Conservation (phyloP, 2,329 filamentous ascomycete species). For the Remersonia thermophila region DNA sequence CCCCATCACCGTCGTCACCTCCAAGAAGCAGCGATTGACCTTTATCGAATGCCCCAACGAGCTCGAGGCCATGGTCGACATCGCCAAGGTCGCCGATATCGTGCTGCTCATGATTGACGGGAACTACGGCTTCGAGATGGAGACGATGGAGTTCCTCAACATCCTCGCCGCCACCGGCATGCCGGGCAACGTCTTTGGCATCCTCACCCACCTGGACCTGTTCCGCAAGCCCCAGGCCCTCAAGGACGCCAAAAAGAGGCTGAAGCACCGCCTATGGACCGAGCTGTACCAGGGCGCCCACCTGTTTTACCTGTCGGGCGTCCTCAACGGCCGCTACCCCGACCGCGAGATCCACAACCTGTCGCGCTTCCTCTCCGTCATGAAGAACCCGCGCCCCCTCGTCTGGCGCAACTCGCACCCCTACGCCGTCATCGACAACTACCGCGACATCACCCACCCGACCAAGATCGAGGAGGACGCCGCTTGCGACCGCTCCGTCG, state of each 20-base stretch:
- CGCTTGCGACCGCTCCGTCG: constrained; percentile 83
- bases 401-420: constrained; percentile 95
- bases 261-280: constrained; percentile 94
- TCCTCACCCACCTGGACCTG: constrained; percentile 88
- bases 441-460: constrained; percentile 88
- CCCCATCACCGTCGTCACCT: constrained; percentile 90
- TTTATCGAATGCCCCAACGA: constrained; percentile 97
- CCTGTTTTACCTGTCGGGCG: constrained; percentile 89
- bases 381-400: constrained; percentile 97
- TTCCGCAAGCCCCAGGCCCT: constrained; percentile 89
- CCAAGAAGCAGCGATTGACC: constrained; percentile 86
- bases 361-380: constrained; percentile 88
- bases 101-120: constrained; percentile 97
- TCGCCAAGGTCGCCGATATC: constrained; percentile 95
- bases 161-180: constrained; percentile 88
- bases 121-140: constrained; percentile 99
- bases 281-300: constrained; percentile 96
- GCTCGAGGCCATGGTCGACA: constrained; percentile 89
- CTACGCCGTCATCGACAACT: constrained; percentile 85
- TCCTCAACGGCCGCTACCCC: constrained; percentile 92
- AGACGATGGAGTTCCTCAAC: constrained; percentile 99
- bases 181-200: constrained; percentile 96
- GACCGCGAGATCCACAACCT: constrained; percentile 94
- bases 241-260: constrained; percentile 85
- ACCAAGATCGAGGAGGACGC: constrained; percentile 78